Percentiles rank a stretch among this genome's conserved stretches.
Evolutionary conservation across 176 grass and related monocot genomes (phyloP).

Genomic region (Chloris gayana): DNA sequence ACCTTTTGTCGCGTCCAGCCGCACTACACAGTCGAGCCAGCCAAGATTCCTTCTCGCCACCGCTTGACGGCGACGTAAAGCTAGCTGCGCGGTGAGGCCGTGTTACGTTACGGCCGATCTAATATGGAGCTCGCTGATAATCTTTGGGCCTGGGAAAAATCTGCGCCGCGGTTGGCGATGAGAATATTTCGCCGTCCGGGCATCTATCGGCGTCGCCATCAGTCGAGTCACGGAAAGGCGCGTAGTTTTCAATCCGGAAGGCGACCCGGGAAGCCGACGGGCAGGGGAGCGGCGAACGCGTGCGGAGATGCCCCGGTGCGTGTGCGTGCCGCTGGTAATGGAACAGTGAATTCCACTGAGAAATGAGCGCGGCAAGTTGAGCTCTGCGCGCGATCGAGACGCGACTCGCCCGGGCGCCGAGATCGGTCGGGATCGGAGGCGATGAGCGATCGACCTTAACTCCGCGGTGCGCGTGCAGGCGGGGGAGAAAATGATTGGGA

Average conservation of each 20-base stretch:
- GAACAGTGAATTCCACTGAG: not conserved
- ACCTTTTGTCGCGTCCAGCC: constrained; percentile 37
- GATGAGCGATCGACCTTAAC: constrained; percentile 19
- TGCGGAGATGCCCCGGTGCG: not conserved
- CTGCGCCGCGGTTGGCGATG: not conserved
- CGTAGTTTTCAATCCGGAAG: constrained; percentile 23
- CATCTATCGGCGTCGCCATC: constrained; percentile 49
- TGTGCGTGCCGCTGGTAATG: not conserved
- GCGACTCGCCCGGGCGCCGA: not conserved
- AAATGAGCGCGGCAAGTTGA: not conserved
- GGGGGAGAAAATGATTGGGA: not conserved
- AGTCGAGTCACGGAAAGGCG: not conserved
- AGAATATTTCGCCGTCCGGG: constrained; percentile 36
- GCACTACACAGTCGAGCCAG: not conserved
- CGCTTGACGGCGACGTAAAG: constrained; percentile 21
- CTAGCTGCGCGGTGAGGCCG: not conserved
- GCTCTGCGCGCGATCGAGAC: not conserved
- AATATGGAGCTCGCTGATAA: too few species aligned
- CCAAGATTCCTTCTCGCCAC: constrained; percentile 49
- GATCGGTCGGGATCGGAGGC: not conserved
- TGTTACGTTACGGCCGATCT: not conserved
- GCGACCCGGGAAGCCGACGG: not conserved
- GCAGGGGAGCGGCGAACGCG: not conserved
- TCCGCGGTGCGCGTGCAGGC: not conserved
- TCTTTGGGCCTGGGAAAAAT: not conserved